Evolutionary conservation across 805 yeast species (phyloP).

Genomic region (Vanderwaltozyma polyspora): DNA sequence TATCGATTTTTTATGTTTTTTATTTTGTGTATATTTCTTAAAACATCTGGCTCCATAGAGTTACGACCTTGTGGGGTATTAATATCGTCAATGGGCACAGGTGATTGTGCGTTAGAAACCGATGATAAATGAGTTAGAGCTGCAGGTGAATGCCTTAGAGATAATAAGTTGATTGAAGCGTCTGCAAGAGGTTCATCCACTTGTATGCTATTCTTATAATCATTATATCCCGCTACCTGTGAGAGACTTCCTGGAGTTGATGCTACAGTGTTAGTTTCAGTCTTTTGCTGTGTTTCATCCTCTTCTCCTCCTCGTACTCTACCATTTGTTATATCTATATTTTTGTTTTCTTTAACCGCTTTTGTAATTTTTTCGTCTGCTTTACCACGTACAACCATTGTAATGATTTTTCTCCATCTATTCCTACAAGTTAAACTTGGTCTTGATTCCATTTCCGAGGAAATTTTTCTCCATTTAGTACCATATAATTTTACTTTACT

Average conservation of each 20-base stretch:
- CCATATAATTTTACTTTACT: conserved; percentile 60
- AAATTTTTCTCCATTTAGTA: conserved; percentile 80
- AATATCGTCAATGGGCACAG: neutral
- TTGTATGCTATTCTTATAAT: neutral
- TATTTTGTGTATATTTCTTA: neutral
- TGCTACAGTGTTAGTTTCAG: neutral
- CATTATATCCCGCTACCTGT: neutral
- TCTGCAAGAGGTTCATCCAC: neutral
- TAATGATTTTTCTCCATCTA: conserved; percentile 81
- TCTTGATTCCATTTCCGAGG: conserved; percentile 59
- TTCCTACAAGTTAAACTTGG: conserved; percentile 87
- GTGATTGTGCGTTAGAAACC: too few relatives aligned
- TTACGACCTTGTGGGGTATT: neutral
- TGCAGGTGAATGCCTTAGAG: neutral
- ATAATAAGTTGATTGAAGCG: neutral
- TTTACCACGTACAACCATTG: conserved; percentile 58
- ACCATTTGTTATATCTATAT: conserved; percentile 16
- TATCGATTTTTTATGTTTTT: neutral
- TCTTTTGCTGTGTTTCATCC: neutral
- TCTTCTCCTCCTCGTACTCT: neutral
- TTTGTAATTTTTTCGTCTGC: conserved; percentile 43
- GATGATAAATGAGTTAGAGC: neutral
- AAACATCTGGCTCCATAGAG: neutral
- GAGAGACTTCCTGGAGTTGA: neutral
- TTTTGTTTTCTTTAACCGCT: conserved; percentile 47